Conservation (phyloP, 108 stramenopile species). For the Pinguiococcus pyrenoidosus region DNA sequence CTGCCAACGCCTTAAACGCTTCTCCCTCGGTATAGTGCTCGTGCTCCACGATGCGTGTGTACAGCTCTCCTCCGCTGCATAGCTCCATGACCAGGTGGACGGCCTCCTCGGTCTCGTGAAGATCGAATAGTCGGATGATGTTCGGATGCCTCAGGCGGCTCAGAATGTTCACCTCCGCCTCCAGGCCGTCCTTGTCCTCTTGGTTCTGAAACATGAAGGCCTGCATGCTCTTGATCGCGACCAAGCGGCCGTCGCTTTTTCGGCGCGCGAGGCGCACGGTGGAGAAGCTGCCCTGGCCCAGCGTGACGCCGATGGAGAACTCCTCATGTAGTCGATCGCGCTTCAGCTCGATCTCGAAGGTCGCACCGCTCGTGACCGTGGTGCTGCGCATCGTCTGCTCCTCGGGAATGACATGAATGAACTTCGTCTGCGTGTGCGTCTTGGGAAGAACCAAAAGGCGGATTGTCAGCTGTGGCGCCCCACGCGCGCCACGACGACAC, state of each 20-base stretch:
- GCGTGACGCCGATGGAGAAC: no score
- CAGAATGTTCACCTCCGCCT: conserved; percentile 17
- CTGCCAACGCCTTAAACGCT: conserved; percentile 52
- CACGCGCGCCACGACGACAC: no score
- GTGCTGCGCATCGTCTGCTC: no score
- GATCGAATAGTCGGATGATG: conserved; percentile 23
- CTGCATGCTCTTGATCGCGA: conserved; percentile 28
- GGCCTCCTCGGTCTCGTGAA: conserved; percentile 5
- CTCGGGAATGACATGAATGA: no score
- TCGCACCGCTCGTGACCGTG: no score
- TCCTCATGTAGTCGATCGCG: no score
- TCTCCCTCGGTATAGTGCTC: conserved; percentile 68
- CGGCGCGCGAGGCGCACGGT: conserved; percentile 10
- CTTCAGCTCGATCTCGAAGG: no score
- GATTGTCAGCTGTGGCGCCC: no score
- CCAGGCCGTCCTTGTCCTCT: conserved; percentile 16
- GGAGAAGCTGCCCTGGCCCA: conserved; percentile 19
- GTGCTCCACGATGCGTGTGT: conserved; percentile 73
- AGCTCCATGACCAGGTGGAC: conserved; percentile 45
- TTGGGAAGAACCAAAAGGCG: no score
- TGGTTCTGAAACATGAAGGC: background rate
- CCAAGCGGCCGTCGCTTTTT: conserved; percentile 8
- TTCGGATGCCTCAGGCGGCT: conserved; percentile 16
- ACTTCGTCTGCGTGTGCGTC: no score
- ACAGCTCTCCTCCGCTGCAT: conserved; percentile 71